phyloP scores from a whole-genome alignment of 257 asterid genomes.

The Coffea eugenioides region DNA sequence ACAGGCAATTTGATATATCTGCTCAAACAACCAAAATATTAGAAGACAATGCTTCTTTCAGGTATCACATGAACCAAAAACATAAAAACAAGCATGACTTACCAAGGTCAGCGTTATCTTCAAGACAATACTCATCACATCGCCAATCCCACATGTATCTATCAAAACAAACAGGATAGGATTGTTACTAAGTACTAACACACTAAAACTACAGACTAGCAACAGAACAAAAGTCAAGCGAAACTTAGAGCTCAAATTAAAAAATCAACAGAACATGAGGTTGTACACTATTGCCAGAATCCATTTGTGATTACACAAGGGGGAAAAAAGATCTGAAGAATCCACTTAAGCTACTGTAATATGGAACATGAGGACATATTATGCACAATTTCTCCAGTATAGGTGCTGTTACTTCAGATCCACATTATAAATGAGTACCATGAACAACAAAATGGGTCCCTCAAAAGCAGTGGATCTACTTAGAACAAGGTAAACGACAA shows the following conservation, averaged over 20 bases:
- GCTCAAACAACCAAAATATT: constrained; percentile 4
- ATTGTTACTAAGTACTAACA: not conserved
- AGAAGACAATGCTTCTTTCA: not conserved
- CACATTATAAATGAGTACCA: too few species aligned
- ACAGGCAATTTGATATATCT: constrained; percentile 49
- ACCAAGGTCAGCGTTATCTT: constrained; percentile 54
- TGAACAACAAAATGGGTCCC: not conserved
- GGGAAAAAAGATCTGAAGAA: not conserved
- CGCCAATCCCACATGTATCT: constrained; percentile 78
- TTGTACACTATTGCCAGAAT: not conserved
- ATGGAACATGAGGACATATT: not conserved
- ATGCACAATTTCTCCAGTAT: not conserved
- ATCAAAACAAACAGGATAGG: constrained; percentile 18
- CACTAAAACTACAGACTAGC: not conserved
- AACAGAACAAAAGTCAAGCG: not conserved
- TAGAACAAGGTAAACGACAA: constrained; percentile 6
- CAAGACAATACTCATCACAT: constrained; percentile 49
- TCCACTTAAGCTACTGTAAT: not conserved
- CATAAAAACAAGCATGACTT: constrained; percentile 5
- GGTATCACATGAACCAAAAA: not conserved
- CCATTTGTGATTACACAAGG: not conserved
- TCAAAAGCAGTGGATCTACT: constrained; percentile 19
- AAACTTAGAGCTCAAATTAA: not conserved
- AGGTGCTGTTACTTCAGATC: not conserved
- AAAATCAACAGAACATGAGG: not conserved